Evolutionary conservation across 176 grass and related monocot genomes (phyloP).

Genomic region (Rhynchospora pubera): DNA sequence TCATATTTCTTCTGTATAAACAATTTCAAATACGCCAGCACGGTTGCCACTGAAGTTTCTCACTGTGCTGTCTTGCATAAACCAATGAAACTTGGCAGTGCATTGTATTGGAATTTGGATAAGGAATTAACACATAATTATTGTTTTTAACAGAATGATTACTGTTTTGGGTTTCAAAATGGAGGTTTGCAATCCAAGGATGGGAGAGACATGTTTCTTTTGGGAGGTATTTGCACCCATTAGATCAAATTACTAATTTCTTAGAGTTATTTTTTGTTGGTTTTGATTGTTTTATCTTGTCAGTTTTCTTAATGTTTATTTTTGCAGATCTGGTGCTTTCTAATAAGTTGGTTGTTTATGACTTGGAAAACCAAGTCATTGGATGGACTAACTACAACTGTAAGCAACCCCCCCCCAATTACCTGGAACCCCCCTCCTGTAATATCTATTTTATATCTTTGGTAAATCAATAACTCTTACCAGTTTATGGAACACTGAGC

Average conservation of each 20-base stretch:
- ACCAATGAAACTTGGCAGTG: background rate
- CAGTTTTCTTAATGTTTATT: slow-evolving; percentile 7
- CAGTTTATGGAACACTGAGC: too few relatives aligned
- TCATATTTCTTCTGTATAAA: background rate
- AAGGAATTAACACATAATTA: slow-evolving; percentile 31
- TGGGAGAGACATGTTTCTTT: slow-evolving; percentile 87
- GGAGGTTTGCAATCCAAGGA: slow-evolving; percentile 81
- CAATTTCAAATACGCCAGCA: background rate
- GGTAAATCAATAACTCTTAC: too few relatives aligned
- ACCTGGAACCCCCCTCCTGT: too few relatives aligned
- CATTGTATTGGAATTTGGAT: background rate
- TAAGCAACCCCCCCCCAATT: slow-evolving; percentile 25
- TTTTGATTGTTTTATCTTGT: slow-evolving; percentile 1
- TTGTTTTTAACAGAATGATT: slow-evolving; percentile 24
- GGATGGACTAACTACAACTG: slow-evolving; percentile 95
- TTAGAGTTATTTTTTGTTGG: background rate
- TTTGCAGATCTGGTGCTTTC: slow-evolving; percentile 79
- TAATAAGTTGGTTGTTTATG: slow-evolving; percentile 88
- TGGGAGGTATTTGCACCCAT: slow-evolving; percentile 58
- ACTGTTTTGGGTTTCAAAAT: slow-evolving; percentile 82
- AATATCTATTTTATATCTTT: too few relatives aligned
- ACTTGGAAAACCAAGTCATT: slow-evolving; percentile 90
- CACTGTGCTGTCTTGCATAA: background rate
- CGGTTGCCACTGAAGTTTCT: background rate
- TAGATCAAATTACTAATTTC: slow-evolving; percentile 9